Conservation (phyloP, 78 protist species). For the Dictyostelium firmibasis region DNA sequence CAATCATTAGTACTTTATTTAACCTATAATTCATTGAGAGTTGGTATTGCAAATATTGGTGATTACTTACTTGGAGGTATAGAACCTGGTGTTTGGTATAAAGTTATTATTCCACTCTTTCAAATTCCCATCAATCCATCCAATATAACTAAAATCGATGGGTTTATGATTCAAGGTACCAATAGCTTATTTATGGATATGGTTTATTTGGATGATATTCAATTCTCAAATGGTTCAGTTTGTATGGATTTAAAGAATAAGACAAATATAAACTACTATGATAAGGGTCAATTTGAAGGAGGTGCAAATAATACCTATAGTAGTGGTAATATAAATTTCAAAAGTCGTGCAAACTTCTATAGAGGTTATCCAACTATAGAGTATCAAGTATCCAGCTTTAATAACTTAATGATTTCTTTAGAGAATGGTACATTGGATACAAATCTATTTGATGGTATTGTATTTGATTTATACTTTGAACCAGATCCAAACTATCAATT, state of each 20-base stretch:
- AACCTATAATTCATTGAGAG: neutral
- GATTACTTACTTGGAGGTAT: conserved; percentile 23
- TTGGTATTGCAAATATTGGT: neutral
- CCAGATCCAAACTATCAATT: conserved; percentile 12
- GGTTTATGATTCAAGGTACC: conserved; percentile 6
- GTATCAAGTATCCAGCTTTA: neutral
- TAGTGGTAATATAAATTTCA: neutral
- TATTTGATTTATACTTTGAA: neutral
- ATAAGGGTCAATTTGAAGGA: conserved; percentile 1
- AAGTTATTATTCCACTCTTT: conserved; percentile 25
- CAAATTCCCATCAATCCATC: conserved; percentile 6
- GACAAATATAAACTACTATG: neutral
- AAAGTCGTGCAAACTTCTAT: neutral
- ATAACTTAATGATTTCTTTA: neutral
- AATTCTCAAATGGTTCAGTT: neutral
- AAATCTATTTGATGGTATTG: neutral
- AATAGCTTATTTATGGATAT: conserved; percentile 8
- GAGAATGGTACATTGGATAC: conserved; percentile 9
- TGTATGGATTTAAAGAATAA: neutral
- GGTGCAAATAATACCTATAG: conserved; percentile 1
- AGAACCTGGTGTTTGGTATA: conserved; percentile 10
- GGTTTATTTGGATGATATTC: conserved; percentile 15
- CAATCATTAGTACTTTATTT: neutral
- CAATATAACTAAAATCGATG: conserved; percentile 1
- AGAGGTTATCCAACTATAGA: neutral